phyloP scores from a whole-genome alignment of 2,329 filamentous ascomycete genomes.

The Bipolaris bicolor region DNA sequence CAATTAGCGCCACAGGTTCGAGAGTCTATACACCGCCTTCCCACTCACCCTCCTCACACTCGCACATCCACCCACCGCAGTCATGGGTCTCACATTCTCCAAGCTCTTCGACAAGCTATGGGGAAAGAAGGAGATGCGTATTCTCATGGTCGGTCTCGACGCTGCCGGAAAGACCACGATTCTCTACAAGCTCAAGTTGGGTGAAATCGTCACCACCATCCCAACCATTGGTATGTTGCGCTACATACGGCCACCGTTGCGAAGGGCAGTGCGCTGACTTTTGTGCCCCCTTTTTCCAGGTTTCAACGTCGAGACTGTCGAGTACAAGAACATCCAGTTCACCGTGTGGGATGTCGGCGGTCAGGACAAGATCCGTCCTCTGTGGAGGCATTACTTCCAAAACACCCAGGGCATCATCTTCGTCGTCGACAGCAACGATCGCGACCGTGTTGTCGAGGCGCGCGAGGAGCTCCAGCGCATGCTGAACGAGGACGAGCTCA shows the following conservation, averaged over 20 bases:
- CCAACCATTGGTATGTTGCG: constrained; percentile 76
- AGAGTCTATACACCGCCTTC: constrained; percentile 44
- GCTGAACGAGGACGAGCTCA: constrained; percentile 97
- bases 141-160: constrained; percentile 97
- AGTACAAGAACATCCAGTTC: constrained; percentile 99
- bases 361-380: constrained; percentile 96
- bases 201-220: constrained; percentile 97
- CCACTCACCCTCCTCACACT: constrained; percentile 30
- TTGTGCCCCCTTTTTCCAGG: constrained; percentile 49
- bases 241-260: constrained; percentile 7
- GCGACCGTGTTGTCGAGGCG: constrained; percentile 88
- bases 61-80: constrained; percentile 57
- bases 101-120: constrained; percentile 99
- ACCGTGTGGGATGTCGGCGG: constrained; percentile 99
- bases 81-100: constrained; percentile 90
- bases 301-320: constrained; percentile 99
- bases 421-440: constrained; percentile 95
- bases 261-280: constrained; percentile 33
- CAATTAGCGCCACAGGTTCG: constrained; percentile 39
- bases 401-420: constrained; percentile 97
- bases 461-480: constrained; percentile 93
- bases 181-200: constrained; percentile 98
- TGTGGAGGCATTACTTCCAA: constrained; percentile 98
- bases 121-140: constrained; percentile 98
- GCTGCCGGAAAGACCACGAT: constrained; percentile 97